These are phyloP conservation scores for Vitis hybrid DNA, from an alignment of 177 flowering plant genomes.

Conservation along the genomic window DNA sequence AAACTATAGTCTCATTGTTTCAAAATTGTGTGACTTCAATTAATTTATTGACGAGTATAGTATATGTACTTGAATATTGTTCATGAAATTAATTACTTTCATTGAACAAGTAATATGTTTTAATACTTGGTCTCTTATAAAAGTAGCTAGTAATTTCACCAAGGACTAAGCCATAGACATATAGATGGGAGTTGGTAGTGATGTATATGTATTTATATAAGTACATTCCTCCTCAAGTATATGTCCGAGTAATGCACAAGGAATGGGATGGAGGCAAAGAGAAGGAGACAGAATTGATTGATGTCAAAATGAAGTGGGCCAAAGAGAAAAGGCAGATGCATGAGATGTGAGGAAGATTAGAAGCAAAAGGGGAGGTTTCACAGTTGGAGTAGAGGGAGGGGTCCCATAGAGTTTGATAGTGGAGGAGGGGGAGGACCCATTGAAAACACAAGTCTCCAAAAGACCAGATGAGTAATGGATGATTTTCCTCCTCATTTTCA, in stretches of 20 bases:
- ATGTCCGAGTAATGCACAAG: background rate
- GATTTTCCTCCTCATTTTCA: constrained; percentile 1
- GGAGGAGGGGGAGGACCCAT: background rate
- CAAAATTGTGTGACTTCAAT: too few species aligned
- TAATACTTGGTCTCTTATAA: too few species aligned
- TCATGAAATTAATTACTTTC: too few species aligned
- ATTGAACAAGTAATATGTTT: too few species aligned
- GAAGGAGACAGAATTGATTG: constrained; percentile 8
- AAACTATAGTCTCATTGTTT: too few species aligned
- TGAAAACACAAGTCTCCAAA: constrained; percentile 10
- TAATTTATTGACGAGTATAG: too few species aligned
- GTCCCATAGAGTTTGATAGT: background rate
- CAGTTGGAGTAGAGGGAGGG: constrained; percentile 4
- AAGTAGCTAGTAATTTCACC: too few species aligned
- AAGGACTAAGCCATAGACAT: too few species aligned
- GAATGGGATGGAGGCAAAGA: background rate
- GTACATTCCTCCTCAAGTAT: background rate
- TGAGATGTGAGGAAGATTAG: constrained; percentile 20
- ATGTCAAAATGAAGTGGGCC: constrained; percentile 15
- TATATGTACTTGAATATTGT: too few species aligned
- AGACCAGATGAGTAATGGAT: background rate
- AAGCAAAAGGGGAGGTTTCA: constrained; percentile 6
- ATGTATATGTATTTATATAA: background rate
- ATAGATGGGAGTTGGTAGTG: background rate
- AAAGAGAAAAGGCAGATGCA: constrained; percentile 8